These are phyloP conservation scores for Phallus indusiatus DNA, from an alignment of 768 basidiomycete genomes.

Conservation along the genomic window DNA sequence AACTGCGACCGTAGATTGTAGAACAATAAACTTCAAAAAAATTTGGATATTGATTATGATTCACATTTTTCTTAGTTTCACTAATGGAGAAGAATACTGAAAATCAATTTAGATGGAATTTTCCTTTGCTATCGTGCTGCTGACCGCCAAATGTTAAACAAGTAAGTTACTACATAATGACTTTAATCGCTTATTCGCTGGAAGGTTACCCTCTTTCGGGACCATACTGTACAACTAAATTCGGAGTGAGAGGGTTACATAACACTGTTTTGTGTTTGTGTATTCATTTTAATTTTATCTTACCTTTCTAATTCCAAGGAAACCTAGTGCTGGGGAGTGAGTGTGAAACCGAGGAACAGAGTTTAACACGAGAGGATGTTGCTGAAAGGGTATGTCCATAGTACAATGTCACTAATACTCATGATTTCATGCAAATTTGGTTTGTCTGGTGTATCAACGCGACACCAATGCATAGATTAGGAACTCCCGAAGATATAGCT, in stretches of 20 bases:
- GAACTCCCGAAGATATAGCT: constrained; percentile 26
- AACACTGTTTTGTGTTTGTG: no score
- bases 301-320: no score
- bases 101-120: constrained; percentile 24
- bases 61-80: not conserved
- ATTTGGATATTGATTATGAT: not conserved
- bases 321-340: no score
- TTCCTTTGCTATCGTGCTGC: constrained; percentile 35
- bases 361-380: no score
- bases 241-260: constrained; percentile 22
- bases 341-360: no score
- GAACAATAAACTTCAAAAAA: constrained; percentile 7
- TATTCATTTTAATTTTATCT: no score
- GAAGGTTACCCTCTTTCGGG: constrained; percentile 5
- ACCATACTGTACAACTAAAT: constrained; percentile 24
- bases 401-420: not conserved
- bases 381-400: no score
- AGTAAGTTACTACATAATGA: constrained; percentile 5
- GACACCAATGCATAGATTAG: not conserved
- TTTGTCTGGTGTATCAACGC: not conserved
- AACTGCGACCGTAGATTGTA: constrained; percentile 18
- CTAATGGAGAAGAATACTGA: constrained; percentile 23
- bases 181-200: not conserved
- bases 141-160: constrained; percentile 30
- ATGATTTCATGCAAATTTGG: no score